Evolutionary conservation across 768 basidiomycete species (phyloP).

Genomic region (Lactarius akahatsu): DNA sequence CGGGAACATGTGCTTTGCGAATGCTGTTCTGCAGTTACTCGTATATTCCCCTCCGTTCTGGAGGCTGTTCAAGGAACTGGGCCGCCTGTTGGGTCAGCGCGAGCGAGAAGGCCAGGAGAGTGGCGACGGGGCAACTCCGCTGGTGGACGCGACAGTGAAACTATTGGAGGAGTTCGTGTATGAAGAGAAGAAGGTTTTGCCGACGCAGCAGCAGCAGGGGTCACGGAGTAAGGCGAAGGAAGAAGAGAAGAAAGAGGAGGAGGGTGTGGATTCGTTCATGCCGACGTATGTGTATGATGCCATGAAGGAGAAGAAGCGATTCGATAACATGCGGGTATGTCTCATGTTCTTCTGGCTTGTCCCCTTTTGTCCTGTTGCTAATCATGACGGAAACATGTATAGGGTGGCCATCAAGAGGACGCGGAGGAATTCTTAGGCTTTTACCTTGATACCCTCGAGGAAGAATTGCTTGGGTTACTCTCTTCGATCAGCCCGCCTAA

Average conservation of each 20-base stretch:
- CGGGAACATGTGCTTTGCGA: constrained; percentile 98
- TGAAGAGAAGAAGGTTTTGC: constrained; percentile 35
- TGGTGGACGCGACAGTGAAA: constrained; percentile 65
- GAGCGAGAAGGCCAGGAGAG: constrained; percentile 36
- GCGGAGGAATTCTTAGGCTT: constrained; percentile 99
- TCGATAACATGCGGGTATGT: constrained; percentile 88
- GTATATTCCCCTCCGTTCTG: constrained; percentile 89
- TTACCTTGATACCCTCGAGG: constrained; percentile 91
- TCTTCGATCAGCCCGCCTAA: constrained; percentile 48
- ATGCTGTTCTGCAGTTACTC: constrained; percentile 87
- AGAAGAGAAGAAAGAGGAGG: constrained; percentile 48
- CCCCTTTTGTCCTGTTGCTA: background rate
- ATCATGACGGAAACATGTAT: constrained; percentile 18
- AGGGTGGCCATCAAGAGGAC: constrained; percentile 95
- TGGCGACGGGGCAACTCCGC: constrained; percentile 41
- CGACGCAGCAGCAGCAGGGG: constrained; percentile 24
- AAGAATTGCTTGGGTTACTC: constrained; percentile 76
- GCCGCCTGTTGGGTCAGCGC: constrained; percentile 42
- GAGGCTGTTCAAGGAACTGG: constrained; percentile 70
- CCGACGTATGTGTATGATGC: constrained; percentile 89
- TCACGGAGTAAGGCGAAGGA: constrained; percentile 41
- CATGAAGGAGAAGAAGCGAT: constrained; percentile 89
- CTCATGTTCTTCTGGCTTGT: background rate
- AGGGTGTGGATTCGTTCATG: constrained; percentile 67
- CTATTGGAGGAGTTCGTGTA: constrained; percentile 76